Base-by-base conservation (phyloP, 2,329 filamentous ascomycete species). In the Chaetomiaceae sp. region DNA sequence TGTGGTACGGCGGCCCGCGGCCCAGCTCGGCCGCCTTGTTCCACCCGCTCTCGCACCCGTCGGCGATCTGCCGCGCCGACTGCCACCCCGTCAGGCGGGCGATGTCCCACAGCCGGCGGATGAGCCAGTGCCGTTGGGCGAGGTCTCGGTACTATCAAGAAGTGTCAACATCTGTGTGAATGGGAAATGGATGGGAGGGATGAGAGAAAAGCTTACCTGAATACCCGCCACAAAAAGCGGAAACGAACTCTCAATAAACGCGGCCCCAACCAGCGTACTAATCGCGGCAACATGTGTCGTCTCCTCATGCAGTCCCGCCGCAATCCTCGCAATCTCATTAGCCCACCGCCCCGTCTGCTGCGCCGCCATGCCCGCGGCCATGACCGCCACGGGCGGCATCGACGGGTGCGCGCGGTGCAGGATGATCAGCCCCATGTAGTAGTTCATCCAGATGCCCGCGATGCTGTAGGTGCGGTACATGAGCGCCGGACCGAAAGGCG, bases 321-420 rank as follows among this genome's bases (percentile, higher is more conserved):
- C 81, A 52, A 97, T 92, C 20, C 87, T 83, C 7, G 90, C 91
- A 54, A 96, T 83, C 59, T 85, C 79, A 56, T 84, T 84, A 1
- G 91, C 88, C 68, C 83, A 88, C 0, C 73, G 73, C 3, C 78
- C 81, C 1, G 92, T 96, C 46, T 87, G 81, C 14, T 75, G 74
- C 0, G 90, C 89, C 9, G 88, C 84, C 59, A 95, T 78, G 7
- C 86, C 87, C 0, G 90, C 90, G 3, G 94, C 91, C 63, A 91
- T 82, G 82, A 95, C 91, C 33, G 91, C 88, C 8, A 91, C 85
- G 0, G 92, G 90, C 0, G 91, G 92, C 91, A 96, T 96, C 22
- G 81, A 82, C 0, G 94, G 94, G 61, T 96, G 91, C 1, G 85
- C 79, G 31, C 94, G 81, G 55, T 92, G 77, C n/a, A 94, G 79